These are phyloP conservation scores for Mycena rebaudengoi DNA, from an alignment of 768 basidiomycete genomes.

Conservation along the genomic window DNA sequence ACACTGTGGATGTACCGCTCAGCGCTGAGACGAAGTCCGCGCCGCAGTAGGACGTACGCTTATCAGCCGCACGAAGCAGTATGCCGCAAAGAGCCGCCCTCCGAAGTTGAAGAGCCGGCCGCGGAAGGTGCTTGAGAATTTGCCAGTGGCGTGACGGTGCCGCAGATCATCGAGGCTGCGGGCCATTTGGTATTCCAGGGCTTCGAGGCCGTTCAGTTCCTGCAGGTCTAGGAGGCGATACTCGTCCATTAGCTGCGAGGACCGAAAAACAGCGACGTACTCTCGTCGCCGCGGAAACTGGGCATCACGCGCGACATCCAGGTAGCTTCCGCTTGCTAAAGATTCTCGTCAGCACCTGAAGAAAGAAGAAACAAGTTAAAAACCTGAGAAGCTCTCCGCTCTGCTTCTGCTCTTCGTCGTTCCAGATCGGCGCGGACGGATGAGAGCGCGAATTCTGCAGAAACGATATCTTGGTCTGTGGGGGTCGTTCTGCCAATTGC, in stretches of 20 bases:
- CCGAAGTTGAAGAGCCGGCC: constrained; percentile 59
- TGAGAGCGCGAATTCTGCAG: constrained; percentile 65
- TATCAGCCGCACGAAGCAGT: constrained; percentile 70
- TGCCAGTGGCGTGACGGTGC: constrained; percentile 54
- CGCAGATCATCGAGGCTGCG: constrained; percentile 62
- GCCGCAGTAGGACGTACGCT: constrained; percentile 53
- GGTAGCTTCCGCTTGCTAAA: constrained; percentile 32
- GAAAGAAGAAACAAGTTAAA: not conserved
- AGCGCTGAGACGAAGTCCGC: not conserved
- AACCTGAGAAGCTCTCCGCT: constrained; percentile 33
- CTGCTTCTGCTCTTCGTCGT: constrained; percentile 45
- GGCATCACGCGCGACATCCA: constrained; percentile 63
- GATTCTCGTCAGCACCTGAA: not conserved
- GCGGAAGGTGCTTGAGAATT: constrained; percentile 61
- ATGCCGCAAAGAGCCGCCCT: constrained; percentile 67
- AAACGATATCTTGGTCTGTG: constrained; percentile 60
- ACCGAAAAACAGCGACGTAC: constrained; percentile 30
- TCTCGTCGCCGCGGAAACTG: constrained; percentile 57
- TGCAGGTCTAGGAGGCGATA: constrained; percentile 48
- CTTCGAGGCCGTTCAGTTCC: constrained; percentile 71
- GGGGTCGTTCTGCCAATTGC: constrained; percentile 43
- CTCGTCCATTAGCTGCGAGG: not conserved
- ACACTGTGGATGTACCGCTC: constrained; percentile 45
- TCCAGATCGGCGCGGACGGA: constrained; percentile 68
- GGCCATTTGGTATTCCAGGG: constrained; percentile 74